Evolutionary conservation across 192 early-diverging fungal species (phyloP), one percentile per base, ranked within the genome.

Genomic region (Linnemannia elongata): DNA sequence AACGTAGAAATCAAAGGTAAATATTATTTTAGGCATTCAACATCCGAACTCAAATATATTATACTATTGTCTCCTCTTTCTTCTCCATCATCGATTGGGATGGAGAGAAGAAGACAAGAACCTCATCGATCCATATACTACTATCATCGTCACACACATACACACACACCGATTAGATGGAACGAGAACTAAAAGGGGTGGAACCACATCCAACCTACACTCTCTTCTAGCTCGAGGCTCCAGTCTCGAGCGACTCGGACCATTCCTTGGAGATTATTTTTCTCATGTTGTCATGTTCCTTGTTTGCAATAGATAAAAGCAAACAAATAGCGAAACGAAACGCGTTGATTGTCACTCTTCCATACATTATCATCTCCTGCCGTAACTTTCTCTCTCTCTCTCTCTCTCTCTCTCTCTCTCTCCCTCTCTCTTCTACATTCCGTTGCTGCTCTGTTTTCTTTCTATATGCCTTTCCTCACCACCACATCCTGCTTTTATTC

Each of bases 331-430:
- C 30, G 60, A 66, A 66, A 66, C 30, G 60, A 66, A 66, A 66
- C 60, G 60, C 60, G 60, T 66, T 66, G 60, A 66, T 66, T 66
- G 30, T 66, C 60, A 66, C 30, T 66, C 60, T 66, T 66, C 60
- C 55, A n/a, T 10, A n/a, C n/a, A 60, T 33, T 66, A 30, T 12
- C 27, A 6, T 33, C 27, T 45, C 30, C 35, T 30, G 8, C 60
- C 6, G 0, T 60, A 0, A 22, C 49, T 18, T 5, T 52, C 20
- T 52, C 15, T 20, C 18, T 0, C 38, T 4, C 38, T 4, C 38
- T 4, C 38, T 4, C 38, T 4, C 38, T 39, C 38, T 3, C 3
- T 39, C 38, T 39, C 38, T 39, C 38, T 39, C 38, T 39, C 38
- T 39, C 38, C 6, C 38, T 39, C 38, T 39, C 38, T 39, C 38